Percentiles rank a stretch among this genome's conserved stretches.
Evolutionary conservation across 1,139 yeast species (phyloP).

Genomic region (Suhomyces anneliseae): DNA sequence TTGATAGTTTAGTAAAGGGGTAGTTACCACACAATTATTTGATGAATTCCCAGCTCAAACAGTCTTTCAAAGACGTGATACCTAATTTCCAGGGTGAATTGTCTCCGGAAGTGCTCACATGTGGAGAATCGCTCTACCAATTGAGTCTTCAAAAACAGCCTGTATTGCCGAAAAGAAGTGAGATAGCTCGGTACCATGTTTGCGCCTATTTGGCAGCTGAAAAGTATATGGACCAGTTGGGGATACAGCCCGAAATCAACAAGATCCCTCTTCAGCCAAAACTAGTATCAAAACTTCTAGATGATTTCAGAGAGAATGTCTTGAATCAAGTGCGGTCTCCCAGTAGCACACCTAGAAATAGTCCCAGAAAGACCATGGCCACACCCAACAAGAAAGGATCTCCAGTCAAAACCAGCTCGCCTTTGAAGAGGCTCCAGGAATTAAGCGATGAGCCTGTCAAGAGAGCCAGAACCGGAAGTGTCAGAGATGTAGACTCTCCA

Average conservation of each 20-base stretch:
- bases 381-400: conserved; percentile 12
- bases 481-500: conserved; percentile 31
- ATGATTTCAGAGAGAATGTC: conserved; percentile 42
- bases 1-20: not conserved
- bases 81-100: conserved; percentile 50
- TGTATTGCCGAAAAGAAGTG: conserved; percentile 50
- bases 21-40: not conserved
- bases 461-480: conserved; percentile 1
- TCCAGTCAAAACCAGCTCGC: conserved; percentile 26
- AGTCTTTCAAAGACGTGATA: conserved; percentile 46
- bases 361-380: conserved; percentile 9
- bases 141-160: conserved; percentile 51
- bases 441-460: conserved; percentile 15
- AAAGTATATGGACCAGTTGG: conserved; percentile 40
- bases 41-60: conserved; percentile 26
- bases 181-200: conserved; percentile 63
- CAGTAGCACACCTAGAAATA: conserved; percentile 30
- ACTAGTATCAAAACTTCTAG: conserved; percentile 38
- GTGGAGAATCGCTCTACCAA: conserved; percentile 52
- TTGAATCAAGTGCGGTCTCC: conserved; percentile 32
- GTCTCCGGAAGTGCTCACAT: conserved; percentile 48
- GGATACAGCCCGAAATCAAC: conserved; percentile 44
- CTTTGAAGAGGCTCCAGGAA: conserved; percentile 31
- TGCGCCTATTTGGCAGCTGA: conserved; percentile 65
- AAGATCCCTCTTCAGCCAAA: conserved; percentile 62